Base-by-base conservation (phyloP, 2,329 filamentous ascomycete species). In the Torrubiella hemipterigena region DNA sequence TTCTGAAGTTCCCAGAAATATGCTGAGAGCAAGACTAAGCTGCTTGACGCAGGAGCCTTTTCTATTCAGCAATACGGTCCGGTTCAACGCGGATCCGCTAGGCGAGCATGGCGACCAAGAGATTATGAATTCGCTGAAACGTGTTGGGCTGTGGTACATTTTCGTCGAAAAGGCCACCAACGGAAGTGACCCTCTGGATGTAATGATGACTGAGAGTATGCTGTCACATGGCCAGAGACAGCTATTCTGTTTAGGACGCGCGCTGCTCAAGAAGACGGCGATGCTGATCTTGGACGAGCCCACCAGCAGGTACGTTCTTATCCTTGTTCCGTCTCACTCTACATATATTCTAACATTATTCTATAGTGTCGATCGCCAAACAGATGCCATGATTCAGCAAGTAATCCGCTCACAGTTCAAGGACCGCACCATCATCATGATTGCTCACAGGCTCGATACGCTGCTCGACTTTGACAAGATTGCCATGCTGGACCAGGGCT, bases 41-140 rank as follows among this genome's bases (percentile, higher is more conserved):
- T 59, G 58, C 7, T 45, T 72, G 6, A 63, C 69, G 0, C 69
- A 73, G 47, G 69, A 73, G 20, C 56, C 65, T 0, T 59, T 70
- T 32, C 55, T 69, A 13, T 55, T 73, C 16, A 55, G 56, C 2
- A 64, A 65, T 12, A 64, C 52, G 0, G 49, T 74, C 1, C 56
- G 65, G 1, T 50, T 54, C n/a, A 74, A 73, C 28, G 49, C 65
- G 1, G 66, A 72, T 36, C 67, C 68, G 0, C 42, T 49, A 2
- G 41, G 40, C 1, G 42, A 42, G 6, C 48, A 49, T 26, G 49
- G 54, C 2, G 59, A 71, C 29, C 52, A 55, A 3, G 48, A 48
- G 1, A 61, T 72, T 30, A 51, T 56, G 23, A 39, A 46, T 3
- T 64, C 62, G 0, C 47, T 76, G 2, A 45, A 58, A 9, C 59